Evolutionary conservation across 2,329 filamentous ascomycete species (phyloP), one percentile per base, ranked within the genome.

Genomic region (Apiospora koreana): DNA sequence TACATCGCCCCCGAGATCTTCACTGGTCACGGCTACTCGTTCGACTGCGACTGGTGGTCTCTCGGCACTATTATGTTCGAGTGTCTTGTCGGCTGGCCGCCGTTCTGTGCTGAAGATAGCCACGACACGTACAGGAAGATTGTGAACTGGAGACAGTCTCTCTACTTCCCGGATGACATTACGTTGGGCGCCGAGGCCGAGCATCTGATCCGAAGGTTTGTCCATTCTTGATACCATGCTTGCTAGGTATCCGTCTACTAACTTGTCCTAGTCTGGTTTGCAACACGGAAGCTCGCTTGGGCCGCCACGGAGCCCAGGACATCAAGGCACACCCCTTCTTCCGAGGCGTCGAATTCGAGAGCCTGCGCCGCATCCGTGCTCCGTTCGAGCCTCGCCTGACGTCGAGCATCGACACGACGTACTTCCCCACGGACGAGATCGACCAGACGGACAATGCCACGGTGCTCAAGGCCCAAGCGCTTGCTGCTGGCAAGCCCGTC

Each of bases 11-110:
- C 96, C 2, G 96, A 99, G 81, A 98, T 99, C 77, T 98, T 99
- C 82, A 97, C 94, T 65, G 95, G 95, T 23, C 93, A 97, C 78
- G 96, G 96, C 66, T 99, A 99, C 84, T 94, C 94, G 71, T 97
- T 95, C 78, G 92, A 97, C 80, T 99, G 96, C 81, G 96, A 99
- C 86, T 99, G 96, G 96, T 99, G 96, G 96, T 97, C 94, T 28
- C 88, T 99, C 67, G 96, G 96, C 68, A 98, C 96, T 62, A 99
- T 99, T 83, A 98, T 99, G 96, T 99, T 98, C 78, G 96, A 99
- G 83, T 99, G 96, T 82, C 87, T 99, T 75, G 94, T 99, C 72
- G 96, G 96, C 77, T 99, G 96, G 96, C 96, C 96, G 69, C 96
- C 96, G 41, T 99, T 99, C 88, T 99, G 96, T 81, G 95, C 96